Base-by-base conservation (phyloP, 2,329 filamentous ascomycete genomes). In the Diaporthe batatas region DNA sequence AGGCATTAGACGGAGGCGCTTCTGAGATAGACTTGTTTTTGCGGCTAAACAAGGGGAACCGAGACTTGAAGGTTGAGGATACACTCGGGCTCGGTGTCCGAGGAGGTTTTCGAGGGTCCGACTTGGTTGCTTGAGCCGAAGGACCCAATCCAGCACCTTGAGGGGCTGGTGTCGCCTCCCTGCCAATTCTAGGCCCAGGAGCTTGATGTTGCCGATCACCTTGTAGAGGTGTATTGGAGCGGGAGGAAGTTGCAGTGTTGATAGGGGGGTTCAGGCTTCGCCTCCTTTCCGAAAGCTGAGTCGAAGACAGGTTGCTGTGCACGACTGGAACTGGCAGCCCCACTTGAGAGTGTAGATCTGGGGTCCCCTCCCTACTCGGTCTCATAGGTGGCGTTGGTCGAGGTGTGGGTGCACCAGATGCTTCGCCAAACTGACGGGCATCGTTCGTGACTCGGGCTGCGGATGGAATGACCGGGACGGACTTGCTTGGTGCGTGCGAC, bases 21-120 rank as follows among this genome's bases (percentile, higher is more conserved):
- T 90, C 86, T 5, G 88, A 80, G 0, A 89, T 86, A 0, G 89
- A 86, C 81, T 94, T 97, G 18, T 91, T 91, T 71, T 91, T 91
- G 76, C 92, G 90, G 11, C 91, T 86, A 77, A 98, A 97, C 70
- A 98, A 87, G 1, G 93, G 92, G 80, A 98, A 96, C 2, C 92
- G 89, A 10, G 89, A 87, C 76, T 84, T 86, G 49, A 90, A 89
- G 16, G 88, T 87, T 12, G 86, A 74, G 23, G 73, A 87, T 5
- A 90, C 83, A 69, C 86, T 89, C 2, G 91, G 89, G 75, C 86
- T 91, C 72, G 85, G 90, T 53, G 84, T 83, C 77, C 88, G 83
- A 75, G 83, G 79, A 12, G 76, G 67, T 64, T 80, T 80, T 36
- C 77, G 75, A 47, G 77, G 57, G 47, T 81, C 80, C 75, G 80